Percentiles rank a stretch among this genome's conserved stretches.
Conservation (phyloP, 768 basidiomycete genomes). For the Phylloporus rhodoxanthus region DNA sequence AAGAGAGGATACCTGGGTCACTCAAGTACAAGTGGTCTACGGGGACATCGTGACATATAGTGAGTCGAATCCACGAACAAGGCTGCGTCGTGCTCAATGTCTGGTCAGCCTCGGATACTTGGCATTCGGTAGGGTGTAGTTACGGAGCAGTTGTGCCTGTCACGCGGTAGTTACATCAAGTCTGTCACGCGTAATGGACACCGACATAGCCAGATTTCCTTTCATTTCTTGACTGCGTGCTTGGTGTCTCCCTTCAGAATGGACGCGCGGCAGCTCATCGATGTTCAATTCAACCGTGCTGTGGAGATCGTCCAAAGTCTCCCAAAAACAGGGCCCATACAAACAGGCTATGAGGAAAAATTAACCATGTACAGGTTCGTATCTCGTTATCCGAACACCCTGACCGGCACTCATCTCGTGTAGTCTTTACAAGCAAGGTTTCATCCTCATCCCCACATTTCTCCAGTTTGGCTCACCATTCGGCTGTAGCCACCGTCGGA, state of each 20-base stretch:
- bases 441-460: neutral
- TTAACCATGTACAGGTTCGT: conserved; percentile 84
- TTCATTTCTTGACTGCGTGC: neutral
- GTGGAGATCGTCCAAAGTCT: conserved; percentile 91
- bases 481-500: conserved; percentile 71
- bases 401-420: conserved; percentile 6
- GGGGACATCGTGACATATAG: conserved; percentile 36
- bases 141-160: conserved; percentile 1
- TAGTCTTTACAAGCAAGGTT: conserved; percentile 93
- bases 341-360: conserved; percentile 94
- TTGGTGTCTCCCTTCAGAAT: conserved; percentile 28
- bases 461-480: conserved; percentile 1
- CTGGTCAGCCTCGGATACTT: neutral
- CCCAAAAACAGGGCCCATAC: conserved; percentile 91
- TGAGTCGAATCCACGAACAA: neutral
- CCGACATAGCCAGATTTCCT: too few species aligned
- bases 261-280: conserved; percentile 63
- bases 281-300: conserved; percentile 86
- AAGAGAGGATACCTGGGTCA: conserved; percentile 62
- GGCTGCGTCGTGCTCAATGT: neutral
- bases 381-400: neutral
- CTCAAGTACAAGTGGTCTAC: conserved; percentile 72
- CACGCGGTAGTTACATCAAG: conserved; percentile 1
- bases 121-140: neutral
- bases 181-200: conserved; percentile 11